These are phyloP conservation scores for Botrytis elliptica DNA, from an alignment of 2,329 filamentous ascomycete genomes.

Conservation along the genomic window DNA sequence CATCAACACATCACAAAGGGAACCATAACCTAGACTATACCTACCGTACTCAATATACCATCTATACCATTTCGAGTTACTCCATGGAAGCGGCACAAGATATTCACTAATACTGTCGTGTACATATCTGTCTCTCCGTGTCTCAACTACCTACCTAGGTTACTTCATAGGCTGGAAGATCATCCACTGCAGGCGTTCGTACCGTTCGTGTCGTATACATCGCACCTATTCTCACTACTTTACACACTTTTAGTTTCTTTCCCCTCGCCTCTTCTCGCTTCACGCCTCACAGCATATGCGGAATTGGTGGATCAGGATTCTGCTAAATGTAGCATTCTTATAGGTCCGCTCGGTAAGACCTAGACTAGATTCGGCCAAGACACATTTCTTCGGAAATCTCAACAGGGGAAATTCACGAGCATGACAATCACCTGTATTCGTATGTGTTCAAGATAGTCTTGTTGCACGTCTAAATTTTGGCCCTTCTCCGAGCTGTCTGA, in stretches of 20 bases:
- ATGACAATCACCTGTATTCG: neutral
- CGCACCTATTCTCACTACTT: neutral
- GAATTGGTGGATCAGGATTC: neutral
- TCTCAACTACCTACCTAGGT: neutral
- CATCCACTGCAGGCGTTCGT: neutral
- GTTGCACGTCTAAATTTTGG: neutral
- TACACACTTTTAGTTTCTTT: neutral
- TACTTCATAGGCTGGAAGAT: neutral
- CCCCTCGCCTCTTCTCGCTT: conserved; percentile 3
- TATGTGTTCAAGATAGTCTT: neutral
- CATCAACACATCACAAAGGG: neutral
- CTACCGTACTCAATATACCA: neutral
- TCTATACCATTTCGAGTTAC: neutral
- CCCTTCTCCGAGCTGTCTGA: neutral
- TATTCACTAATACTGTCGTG: neutral
- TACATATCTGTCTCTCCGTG: neutral
- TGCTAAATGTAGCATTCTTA: neutral
- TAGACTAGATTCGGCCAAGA: neutral
- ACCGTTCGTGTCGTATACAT: neutral
- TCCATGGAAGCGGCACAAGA: neutral
- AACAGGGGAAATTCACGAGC: neutral
- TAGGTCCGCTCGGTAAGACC: conserved; percentile 5
- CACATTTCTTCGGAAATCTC: neutral
- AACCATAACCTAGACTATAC: neutral
- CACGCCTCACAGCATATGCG: neutral